These are phyloP conservation scores for Cenchrus fungigraminus DNA, from an alignment of 176 grass and related monocot species.

Conservation along the genomic window DNA sequence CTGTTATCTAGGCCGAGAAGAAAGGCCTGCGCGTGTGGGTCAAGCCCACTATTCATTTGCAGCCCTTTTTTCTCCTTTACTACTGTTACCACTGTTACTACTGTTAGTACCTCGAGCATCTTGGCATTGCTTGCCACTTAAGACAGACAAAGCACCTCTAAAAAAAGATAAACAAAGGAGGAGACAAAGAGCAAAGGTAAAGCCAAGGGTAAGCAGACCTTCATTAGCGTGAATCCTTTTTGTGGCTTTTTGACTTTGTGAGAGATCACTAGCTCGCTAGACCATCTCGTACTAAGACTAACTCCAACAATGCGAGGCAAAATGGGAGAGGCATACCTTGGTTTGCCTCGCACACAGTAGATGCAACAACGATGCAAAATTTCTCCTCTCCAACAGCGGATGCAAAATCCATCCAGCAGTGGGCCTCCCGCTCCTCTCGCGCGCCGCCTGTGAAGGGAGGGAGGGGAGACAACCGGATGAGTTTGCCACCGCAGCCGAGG, in stretches of 20 bases:
- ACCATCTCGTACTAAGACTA: neutral
- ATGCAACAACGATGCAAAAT: too few relatives aligned
- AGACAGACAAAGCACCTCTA: neutral
- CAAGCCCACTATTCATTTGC: neutral
- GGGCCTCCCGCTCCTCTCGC: too few relatives aligned
- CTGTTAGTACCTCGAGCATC: neutral
- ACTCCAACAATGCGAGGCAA: too few relatives aligned
- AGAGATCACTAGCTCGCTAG: neutral
- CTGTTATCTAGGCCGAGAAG: neutral
- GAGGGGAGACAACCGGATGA: too few relatives aligned
- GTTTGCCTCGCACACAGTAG: too few relatives aligned
- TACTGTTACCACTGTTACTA: too few relatives aligned
- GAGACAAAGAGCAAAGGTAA: neutral
- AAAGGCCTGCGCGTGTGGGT: neutral
- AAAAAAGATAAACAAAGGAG: neutral
- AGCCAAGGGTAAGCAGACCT: neutral
- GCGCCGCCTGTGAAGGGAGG: too few relatives aligned
- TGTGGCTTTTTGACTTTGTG: neutral
- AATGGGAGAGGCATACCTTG: too few relatives aligned
- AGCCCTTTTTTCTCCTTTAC: neutral
- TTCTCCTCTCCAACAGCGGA: too few relatives aligned
- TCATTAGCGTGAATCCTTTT: neutral
- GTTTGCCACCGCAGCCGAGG: too few relatives aligned
- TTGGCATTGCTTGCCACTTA: constrained; percentile 19
- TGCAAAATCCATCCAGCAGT: too few relatives aligned